Evolutionary conservation across 257 asterid species (phyloP), one percentile per base, ranked within the genome.

Genomic region (Rehmannia glutinosa): DNA sequence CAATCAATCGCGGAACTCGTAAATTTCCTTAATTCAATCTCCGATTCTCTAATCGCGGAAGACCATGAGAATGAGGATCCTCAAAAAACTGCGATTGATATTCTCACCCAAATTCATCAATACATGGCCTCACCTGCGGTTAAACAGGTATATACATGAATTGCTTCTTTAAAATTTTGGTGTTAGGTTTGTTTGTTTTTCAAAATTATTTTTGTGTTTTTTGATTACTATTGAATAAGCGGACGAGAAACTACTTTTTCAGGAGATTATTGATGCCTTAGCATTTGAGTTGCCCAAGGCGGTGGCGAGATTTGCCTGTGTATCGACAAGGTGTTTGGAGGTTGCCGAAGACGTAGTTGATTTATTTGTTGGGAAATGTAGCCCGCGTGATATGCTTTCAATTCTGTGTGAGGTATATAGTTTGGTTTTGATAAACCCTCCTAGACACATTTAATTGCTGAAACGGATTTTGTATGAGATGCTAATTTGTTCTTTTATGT

Each of bases 311-410:
- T 79, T 86, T 60, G 86, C 83, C 47, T 77, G 82, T 76, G 82
- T 80, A 38, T 90, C 97, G 3, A 38, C 45, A n/a, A 76, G 83
- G 66, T 83, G 95, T 74, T 65, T 71, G 63, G 92, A 84, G 68
- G 67, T 80, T 57, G 86, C 89, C 3, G 82, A 75, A 64, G 58
- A 54, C 3, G 35, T 87, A 41, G 76, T 90, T 49, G 68, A 80
- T 59, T 64, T 17, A 38, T 86, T 93, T 54, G 74, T 81, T 17
- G 80, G 68, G 58, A 78, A 33, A 63, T 84, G 93, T 49, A 74
- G 71, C 74, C 88, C 98, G 5, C 95, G 97, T 0, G 98, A 93
- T 50, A 85, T 90, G 98, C 89, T 90, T 69, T 63, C 98, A 13
- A 74, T 88, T 75, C 84, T 93, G 33, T 86, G 86, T 62, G 97